Evolutionary conservation across 2,329 filamentous ascomycete species (phyloP).

Genomic region (Calonectria crousiana): DNA sequence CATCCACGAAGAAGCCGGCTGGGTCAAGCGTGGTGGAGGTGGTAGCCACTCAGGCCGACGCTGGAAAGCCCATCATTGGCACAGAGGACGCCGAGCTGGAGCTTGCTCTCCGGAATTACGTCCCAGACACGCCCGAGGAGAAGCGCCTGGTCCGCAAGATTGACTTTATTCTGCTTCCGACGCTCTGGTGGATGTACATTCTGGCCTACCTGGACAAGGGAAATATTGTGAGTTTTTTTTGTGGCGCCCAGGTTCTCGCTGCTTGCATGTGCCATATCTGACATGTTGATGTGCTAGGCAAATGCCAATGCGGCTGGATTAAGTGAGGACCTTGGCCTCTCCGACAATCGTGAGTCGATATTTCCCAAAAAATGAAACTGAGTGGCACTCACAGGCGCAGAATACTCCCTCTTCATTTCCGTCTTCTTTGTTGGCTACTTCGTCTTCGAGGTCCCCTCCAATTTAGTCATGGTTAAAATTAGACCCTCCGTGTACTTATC

Average conservation of each 20-base stretch:
- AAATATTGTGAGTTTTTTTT: conserved; percentile 42
- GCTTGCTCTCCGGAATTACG: conserved; percentile 18
- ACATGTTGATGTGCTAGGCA: conserved; percentile 9
- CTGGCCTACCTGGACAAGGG: conserved; percentile 45
- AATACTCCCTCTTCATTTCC: conserved; percentile 31
- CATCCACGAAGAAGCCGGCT: not conserved
- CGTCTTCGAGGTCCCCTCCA: conserved; percentile 28
- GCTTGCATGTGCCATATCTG: not conserved
- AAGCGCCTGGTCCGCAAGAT: conserved; percentile 58
- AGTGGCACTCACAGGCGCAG: not conserved
- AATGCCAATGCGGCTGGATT: conserved; percentile 32
- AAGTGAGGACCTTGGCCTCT: conserved; percentile 26
- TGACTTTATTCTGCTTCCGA: conserved; percentile 62
- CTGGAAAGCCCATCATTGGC: not conserved
- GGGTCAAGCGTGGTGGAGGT: not conserved
- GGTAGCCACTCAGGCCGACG: not conserved
- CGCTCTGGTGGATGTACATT: conserved; percentile 53
- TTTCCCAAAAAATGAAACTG: not conserved
- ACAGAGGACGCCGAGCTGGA: conserved; percentile 16
- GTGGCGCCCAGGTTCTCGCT: not conserved
- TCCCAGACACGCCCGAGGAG: conserved; percentile 32
- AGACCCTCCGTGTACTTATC: conserved; percentile 30
- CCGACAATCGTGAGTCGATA: conserved; percentile 17
- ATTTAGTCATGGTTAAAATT: conserved; percentile 28
- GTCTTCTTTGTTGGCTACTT: conserved; percentile 32